Percentiles rank a stretch among this genome's conserved stretches.
Evolutionary conservation across 2,329 filamentous ascomycete species (phyloP).

Genomic region (Talaromyces piceae): DNA sequence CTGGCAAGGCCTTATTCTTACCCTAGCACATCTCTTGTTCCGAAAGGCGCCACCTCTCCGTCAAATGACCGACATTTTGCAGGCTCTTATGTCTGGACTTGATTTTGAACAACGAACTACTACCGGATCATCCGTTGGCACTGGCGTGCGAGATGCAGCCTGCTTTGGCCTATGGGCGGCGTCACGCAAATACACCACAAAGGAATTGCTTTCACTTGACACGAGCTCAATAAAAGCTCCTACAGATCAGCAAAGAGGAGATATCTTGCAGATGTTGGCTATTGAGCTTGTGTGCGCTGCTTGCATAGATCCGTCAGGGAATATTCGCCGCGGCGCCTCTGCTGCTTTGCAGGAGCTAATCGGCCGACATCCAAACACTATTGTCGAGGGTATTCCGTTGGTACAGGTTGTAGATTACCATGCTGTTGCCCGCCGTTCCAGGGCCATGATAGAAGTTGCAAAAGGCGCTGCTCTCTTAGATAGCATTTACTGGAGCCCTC

Average conservation of each 20-base stretch:
- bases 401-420: slow-evolving; percentile 93
- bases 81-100: slow-evolving; percentile 69
- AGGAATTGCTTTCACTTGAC: slow-evolving; percentile 62
- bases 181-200: slow-evolving; percentile 75
- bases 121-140: slow-evolving; percentile 76
- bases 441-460: slow-evolving; percentile 73
- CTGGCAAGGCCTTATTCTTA: slow-evolving; percentile 90
- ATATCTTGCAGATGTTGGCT: slow-evolving; percentile 67
- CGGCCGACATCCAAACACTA: slow-evolving; percentile 80
- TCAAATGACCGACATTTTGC: slow-evolving; percentile 65
- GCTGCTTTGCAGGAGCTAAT: slow-evolving; percentile 91
- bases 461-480: slow-evolving; percentile 60
- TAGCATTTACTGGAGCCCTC: slow-evolving; percentile 55
- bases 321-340: slow-evolving; percentile 85
- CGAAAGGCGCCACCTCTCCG: slow-evolving; percentile 67
- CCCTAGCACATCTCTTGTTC: slow-evolving; percentile 79
- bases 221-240: slow-evolving; percentile 22
- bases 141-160: slow-evolving; percentile 87
- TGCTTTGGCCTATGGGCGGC: slow-evolving; percentile 96
- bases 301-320: slow-evolving; percentile 82
- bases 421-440: slow-evolving; percentile 75
- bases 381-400: slow-evolving; percentile 72
- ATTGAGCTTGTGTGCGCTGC: slow-evolving; percentile 74
- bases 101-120: slow-evolving; percentile 83
- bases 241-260: slow-evolving; percentile 22